phyloP scores from a whole-genome alignment of 192 early-diverging fungal genomes.

The Chytriomyces hyalinus region DNA sequence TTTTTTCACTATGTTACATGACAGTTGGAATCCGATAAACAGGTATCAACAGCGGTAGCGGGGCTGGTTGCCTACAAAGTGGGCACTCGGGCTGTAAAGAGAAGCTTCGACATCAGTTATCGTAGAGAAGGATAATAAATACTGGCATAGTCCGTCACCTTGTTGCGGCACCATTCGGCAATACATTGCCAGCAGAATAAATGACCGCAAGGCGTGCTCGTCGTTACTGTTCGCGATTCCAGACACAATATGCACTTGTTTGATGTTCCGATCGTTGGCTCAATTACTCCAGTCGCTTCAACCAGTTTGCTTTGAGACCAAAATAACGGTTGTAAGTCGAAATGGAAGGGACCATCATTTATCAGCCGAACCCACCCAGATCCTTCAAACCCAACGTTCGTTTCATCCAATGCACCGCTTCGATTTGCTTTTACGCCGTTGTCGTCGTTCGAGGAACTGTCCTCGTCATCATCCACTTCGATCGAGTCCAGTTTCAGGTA shows the following conservation, averaged over 20 bases:
- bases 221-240: slow-evolving; percentile 72
- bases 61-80: slow-evolving; percentile 79
- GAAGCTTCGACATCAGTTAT: neutral
- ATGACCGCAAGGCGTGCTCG: slow-evolving; percentile 91
- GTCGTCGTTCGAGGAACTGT: neutral
- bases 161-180: slow-evolving; percentile 89
- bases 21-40: neutral
- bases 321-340: too few species aligned
- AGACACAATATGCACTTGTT: slow-evolving; percentile 89
- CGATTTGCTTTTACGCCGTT: neutral
- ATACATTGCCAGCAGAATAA: slow-evolving; percentile 96
- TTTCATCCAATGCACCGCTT: neutral
- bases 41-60: slow-evolving; percentile 25
- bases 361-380: neutral
- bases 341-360: too few species aligned
- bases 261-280: slow-evolving; percentile 25
- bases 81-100: slow-evolving; percentile 82
- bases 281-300: slow-evolving; percentile 19
- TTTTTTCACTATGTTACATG: too few species aligned
- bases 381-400: neutral
- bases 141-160: slow-evolving; percentile 51
- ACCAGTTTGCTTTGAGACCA: slow-evolving; percentile 2
- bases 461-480: slow-evolving; percentile 23
- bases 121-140: too few species aligned
- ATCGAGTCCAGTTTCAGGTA: neutral